Conservation (phyloP, 2,329 filamentous ascomycete species). For the Neonectria neomacrospora region DNA sequence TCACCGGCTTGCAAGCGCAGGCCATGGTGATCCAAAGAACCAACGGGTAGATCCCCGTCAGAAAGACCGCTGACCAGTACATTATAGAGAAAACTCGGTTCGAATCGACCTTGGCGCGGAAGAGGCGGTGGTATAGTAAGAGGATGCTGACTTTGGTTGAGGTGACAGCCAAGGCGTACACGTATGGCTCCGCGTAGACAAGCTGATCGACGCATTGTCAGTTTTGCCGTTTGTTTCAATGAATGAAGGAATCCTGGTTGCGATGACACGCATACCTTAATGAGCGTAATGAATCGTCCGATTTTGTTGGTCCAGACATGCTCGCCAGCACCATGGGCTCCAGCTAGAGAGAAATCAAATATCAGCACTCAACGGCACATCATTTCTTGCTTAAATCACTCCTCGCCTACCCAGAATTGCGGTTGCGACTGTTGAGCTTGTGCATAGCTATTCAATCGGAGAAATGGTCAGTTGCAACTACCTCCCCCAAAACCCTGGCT, state of each 20-base stretch:
- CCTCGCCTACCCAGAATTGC: slow-evolving; percentile 21
- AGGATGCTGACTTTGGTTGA: slow-evolving; percentile 28
- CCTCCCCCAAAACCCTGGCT: background rate
- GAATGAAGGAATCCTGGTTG: background rate
- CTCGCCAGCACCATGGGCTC: slow-evolving; percentile 24
- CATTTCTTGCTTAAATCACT: background rate
- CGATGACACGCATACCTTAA: slow-evolving; percentile 16
- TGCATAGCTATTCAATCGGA: slow-evolving; percentile 3
- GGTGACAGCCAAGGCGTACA: slow-evolving; percentile 26
- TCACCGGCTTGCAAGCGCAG: slow-evolving; percentile 20
- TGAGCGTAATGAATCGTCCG: slow-evolving; percentile 14
- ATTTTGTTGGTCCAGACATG: slow-evolving; percentile 24
- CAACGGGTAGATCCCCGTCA: slow-evolving; percentile 18
- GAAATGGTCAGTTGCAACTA: background rate
- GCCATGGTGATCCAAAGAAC: slow-evolving; percentile 31
- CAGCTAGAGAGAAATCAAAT: slow-evolving; percentile 7
- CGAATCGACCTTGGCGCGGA: slow-evolving; percentile 21
- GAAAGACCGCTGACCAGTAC: slow-evolving; percentile 10
- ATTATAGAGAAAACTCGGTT: slow-evolving; percentile 13
- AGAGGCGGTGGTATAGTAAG: slow-evolving; percentile 26
- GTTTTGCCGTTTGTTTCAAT: no score
- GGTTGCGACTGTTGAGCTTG: slow-evolving; percentile 19
- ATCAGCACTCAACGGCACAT: background rate
- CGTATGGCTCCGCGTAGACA: slow-evolving; percentile 21
- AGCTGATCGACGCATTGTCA: slow-evolving; percentile 2